These are phyloP conservation scores for Penicillium sp. DNA, from an alignment of 2,329 filamentous ascomycete species.

Conservation along the genomic window DNA sequence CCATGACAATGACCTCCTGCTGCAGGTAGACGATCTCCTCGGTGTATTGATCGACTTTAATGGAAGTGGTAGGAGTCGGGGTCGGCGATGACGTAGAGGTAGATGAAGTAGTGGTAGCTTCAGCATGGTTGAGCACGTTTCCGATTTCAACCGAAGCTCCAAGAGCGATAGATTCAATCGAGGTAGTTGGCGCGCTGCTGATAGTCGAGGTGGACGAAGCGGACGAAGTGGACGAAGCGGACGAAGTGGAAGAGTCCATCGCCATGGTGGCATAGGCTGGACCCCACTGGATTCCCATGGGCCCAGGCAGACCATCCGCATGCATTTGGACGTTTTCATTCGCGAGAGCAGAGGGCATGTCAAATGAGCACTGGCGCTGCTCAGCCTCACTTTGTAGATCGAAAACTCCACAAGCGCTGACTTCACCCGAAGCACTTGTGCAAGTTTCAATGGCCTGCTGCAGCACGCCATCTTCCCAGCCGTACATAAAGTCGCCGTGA, in stretches of 20 bases:
- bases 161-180: conserved; percentile 12
- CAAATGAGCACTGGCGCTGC: conserved; percentile 64
- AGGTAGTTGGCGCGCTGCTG: background rate
- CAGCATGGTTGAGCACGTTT: conserved; percentile 11
- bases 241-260: conserved; percentile 22
- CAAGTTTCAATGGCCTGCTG: conserved; percentile 74
- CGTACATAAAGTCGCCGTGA: conserved; percentile 78
- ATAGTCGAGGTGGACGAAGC: conserved; percentile 17
- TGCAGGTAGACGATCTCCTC: conserved; percentile 38
- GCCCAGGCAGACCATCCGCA: conserved; percentile 67
- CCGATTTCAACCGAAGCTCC: conserved; percentile 12
- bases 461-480: conserved; percentile 72
- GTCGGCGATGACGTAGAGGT: conserved; percentile 29
- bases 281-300: conserved; percentile 54
- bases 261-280: conserved; percentile 45
- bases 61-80: conserved; percentile 33
- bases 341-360: conserved; percentile 58
- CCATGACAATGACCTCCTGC: conserved; percentile 34
- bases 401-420: conserved; percentile 78
- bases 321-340: conserved; percentile 64
- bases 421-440: conserved; percentile 69
- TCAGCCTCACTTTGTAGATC: conserved; percentile 63
- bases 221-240: conserved; percentile 21
- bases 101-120: conserved; percentile 13
- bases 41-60: conserved; percentile 28